Conservation (phyloP, 306 rosid genomes). For the Phaseolus lunatus region DNA sequence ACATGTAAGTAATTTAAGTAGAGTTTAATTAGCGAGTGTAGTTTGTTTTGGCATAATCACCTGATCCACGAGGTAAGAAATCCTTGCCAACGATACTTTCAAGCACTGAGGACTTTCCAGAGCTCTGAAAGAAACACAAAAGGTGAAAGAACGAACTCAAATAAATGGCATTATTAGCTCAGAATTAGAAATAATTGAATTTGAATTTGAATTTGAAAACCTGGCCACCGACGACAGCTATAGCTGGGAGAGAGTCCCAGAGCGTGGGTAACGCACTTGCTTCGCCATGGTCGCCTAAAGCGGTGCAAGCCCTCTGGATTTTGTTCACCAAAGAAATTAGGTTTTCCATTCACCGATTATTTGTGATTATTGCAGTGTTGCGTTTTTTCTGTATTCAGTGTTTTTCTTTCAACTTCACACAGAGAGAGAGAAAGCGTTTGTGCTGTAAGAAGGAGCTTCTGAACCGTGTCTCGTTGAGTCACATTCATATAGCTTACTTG, state of each 20-base stretch:
- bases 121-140: constrained; percentile 60
- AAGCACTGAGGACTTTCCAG: constrained; percentile 91
- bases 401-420: not conserved
- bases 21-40: not conserved
- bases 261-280: constrained; percentile 86
- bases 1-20: not conserved
- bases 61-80: constrained; percentile 97
- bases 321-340: constrained; percentile 86
- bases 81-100: constrained; percentile 97
- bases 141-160: not conserved
- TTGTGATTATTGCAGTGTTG: not conserved
- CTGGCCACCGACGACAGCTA: constrained; percentile 99
- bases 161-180: not conserved
- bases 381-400: too few relatives aligned
- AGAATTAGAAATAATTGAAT: not conserved
- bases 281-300: constrained; percentile 95
- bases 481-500: not conserved
- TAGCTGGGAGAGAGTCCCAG: constrained; percentile 94
- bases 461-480: not conserved
- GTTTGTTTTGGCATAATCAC: constrained; percentile 42
- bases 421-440: not conserved
- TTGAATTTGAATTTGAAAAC: constrained; percentile 38
- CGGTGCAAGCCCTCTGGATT: constrained; percentile 97
- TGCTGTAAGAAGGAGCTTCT: not conserved
- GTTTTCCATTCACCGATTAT: constrained; percentile 64